Percentiles rank a stretch among this genome's conserved stretches.
These are phyloP conservation scores for Nakaseomyces bracarensis DNA, from an alignment of 1,139 yeast species.

Conservation along the genomic window DNA sequence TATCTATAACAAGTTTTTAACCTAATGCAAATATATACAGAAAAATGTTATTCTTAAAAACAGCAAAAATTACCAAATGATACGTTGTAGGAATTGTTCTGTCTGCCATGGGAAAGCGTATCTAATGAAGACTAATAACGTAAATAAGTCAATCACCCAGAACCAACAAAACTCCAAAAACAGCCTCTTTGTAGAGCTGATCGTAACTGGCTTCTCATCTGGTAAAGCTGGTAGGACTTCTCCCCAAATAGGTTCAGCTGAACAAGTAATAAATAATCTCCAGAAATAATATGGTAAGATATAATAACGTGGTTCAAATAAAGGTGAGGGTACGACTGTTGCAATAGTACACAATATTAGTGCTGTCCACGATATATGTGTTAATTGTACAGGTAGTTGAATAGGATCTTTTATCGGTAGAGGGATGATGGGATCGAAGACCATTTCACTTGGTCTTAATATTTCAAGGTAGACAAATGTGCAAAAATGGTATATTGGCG, in stretches of 20 bases:
- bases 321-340: conserved; percentile 78
- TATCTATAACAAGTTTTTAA: conserved; percentile 4
- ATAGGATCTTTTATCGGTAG: conserved; percentile 31
- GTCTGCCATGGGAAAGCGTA: conserved; percentile 63
- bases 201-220: conserved; percentile 18
- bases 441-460: conserved; percentile 32
- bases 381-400: conserved; percentile 35
- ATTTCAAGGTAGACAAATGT: conserved; percentile 41
- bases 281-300: conserved; percentile 72
- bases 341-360: conserved; percentile 45
- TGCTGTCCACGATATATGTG: conserved; percentile 39
- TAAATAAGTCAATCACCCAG: conserved; percentile 43
- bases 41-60: neutral
- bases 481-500: conserved; percentile 68
- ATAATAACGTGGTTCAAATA: conserved; percentile 89
- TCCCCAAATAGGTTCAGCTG: conserved; percentile 32
- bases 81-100: conserved; percentile 58
- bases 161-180: conserved; percentile 55
- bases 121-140: conserved; percentile 49
- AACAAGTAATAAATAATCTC: conserved; percentile 49
- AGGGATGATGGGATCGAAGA: conserved; percentile 32
- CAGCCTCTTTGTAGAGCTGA: conserved; percentile 35
- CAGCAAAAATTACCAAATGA: conserved; percentile 61
- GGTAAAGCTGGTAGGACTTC: conserved; percentile 15
- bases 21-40: conserved; percentile 3